Evolutionary conservation across 2,329 filamentous ascomycete species (phyloP).

Genomic region (Stenocarpella maydis): DNA sequence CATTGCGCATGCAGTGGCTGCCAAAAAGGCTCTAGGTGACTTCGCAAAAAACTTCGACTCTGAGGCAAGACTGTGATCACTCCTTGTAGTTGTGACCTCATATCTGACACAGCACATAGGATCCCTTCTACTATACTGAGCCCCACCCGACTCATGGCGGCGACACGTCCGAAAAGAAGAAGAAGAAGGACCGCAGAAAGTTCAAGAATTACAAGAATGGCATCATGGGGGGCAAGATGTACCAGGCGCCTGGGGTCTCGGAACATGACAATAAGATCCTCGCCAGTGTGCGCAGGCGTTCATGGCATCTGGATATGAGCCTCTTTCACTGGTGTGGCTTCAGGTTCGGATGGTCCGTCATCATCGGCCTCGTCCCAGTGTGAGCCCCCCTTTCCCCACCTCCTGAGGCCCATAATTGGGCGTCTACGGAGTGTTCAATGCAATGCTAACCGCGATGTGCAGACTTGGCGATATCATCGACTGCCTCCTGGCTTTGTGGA

Average conservation of each 20-base stretch:
- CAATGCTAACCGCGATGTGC: conserved; percentile 36
- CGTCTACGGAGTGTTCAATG: no score
- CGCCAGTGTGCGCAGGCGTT: conserved; percentile 83
- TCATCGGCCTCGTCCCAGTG: conserved; percentile 85
- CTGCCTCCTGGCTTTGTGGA: conserved; percentile 72
- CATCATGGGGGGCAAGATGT: conserved; percentile 46
- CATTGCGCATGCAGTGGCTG: not conserved
- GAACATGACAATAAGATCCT: conserved; percentile 82
- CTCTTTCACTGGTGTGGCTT: conserved; percentile 84
- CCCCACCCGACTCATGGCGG: conserved; percentile 75
- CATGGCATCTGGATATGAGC: conserved; percentile 85
- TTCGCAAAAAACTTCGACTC: conserved; percentile 39
- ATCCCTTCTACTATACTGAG: conserved; percentile 88
- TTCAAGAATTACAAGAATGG: conserved; percentile 87
- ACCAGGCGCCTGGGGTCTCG: conserved; percentile 78
- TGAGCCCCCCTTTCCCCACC: conserved; percentile 57
- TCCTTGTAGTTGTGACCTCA: not conserved
- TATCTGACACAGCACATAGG: conserved; percentile 57
- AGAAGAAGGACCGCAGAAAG: conserved; percentile 53
- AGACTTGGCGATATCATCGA: conserved; percentile 81
- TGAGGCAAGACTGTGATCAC: conserved; percentile 35
- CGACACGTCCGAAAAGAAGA: conserved; percentile 46
- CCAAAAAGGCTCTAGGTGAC: conserved; percentile 3
- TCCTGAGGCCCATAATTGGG: not conserved
- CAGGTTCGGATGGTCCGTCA: conserved; percentile 86